Conservation (phyloP, 1,139 yeast species). For the Saccharomycopsis hybrid region DNA sequence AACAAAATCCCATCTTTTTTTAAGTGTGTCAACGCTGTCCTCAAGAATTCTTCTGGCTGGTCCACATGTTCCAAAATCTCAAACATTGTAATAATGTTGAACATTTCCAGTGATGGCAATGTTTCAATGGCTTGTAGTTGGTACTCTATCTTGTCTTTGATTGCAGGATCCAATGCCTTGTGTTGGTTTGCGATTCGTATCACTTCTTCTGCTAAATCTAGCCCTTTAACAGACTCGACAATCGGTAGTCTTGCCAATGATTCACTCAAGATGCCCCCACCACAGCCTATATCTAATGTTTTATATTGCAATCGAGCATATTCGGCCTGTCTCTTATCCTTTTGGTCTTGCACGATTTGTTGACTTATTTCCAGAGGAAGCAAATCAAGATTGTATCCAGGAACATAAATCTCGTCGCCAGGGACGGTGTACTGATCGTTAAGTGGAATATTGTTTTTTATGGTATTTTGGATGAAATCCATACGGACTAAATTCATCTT, state of each 20-base stretch:
- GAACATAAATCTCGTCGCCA: conserved; percentile 53
- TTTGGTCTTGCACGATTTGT: conserved; percentile 46
- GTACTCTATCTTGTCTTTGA: conserved; percentile 51
- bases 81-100: conserved; percentile 81
- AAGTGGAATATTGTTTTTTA: conserved; percentile 42
- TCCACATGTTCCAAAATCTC: conserved; percentile 94
- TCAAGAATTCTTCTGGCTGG: conserved; percentile 69
- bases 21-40: conserved; percentile 59
- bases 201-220: conserved; percentile 81
- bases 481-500: conserved; percentile 86
- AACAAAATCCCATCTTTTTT: conserved; percentile 69
- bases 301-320: conserved; percentile 26
- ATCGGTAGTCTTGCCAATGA: conserved; percentile 72
- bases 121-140: conserved; percentile 56
- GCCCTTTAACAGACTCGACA: conserved; percentile 63
- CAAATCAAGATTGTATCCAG: conserved; percentile 67
- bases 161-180: conserved; percentile 54
- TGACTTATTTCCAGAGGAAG: conserved; percentile 50
- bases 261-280: conserved; percentile 91
- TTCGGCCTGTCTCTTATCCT: conserved; percentile 37
- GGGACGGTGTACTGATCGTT: conserved; percentile 37
- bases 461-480: conserved; percentile 71
- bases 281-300: conserved; percentile 93
- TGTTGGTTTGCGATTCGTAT: conserved; percentile 74
- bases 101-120: conserved; percentile 40